Percentiles rank a stretch among this genome's conserved stretches.
phyloP scores from a whole-genome alignment of 805 yeast genomes.

The Blastobotrys parvus region DNA sequence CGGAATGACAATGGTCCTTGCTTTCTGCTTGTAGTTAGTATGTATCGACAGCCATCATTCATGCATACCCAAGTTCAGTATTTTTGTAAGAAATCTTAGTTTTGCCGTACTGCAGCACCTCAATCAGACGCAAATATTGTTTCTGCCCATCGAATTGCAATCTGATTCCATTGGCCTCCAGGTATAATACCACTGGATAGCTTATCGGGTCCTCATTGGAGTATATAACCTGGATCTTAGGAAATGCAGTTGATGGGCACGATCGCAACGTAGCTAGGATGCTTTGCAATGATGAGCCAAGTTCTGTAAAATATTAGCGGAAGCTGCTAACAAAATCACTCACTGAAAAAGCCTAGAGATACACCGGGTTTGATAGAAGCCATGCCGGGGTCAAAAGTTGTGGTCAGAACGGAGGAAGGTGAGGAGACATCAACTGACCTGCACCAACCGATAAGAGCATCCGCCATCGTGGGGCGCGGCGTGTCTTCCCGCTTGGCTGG shows the following conservation, averaged over 20 bases:
- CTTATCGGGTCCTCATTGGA: conserved; percentile 9
- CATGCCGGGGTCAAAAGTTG: not conserved
- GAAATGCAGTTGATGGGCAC: conserved; percentile 9
- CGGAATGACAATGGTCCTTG: conserved; percentile 27
- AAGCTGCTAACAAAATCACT: not conserved
- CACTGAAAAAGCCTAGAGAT: conserved; percentile 11
- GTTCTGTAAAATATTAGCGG: conserved; percentile 5
- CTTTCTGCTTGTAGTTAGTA: conserved; percentile 1
- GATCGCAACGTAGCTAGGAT: conserved; percentile 11
- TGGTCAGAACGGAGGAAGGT: no score
- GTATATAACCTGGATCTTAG: conserved; percentile 17
- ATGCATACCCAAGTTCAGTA: conserved; percentile 13
- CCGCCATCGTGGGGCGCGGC: no score
- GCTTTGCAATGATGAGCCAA: conserved; percentile 15
- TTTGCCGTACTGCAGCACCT: conserved; percentile 18
- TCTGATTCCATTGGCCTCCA: conserved; percentile 18
- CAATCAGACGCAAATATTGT: conserved; percentile 19
- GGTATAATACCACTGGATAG: conserved; percentile 13
- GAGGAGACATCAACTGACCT: no score
- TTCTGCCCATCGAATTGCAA: conserved; percentile 19
- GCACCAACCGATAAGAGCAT: no score
- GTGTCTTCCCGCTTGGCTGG: no score
- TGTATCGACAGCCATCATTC: not conserved
- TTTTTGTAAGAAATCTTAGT: conserved; percentile 16
- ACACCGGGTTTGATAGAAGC: conserved; percentile 9